These are phyloP conservation scores for Iris pallida DNA, from an alignment of 116 monocot genomes.

Conservation along the genomic window DNA sequence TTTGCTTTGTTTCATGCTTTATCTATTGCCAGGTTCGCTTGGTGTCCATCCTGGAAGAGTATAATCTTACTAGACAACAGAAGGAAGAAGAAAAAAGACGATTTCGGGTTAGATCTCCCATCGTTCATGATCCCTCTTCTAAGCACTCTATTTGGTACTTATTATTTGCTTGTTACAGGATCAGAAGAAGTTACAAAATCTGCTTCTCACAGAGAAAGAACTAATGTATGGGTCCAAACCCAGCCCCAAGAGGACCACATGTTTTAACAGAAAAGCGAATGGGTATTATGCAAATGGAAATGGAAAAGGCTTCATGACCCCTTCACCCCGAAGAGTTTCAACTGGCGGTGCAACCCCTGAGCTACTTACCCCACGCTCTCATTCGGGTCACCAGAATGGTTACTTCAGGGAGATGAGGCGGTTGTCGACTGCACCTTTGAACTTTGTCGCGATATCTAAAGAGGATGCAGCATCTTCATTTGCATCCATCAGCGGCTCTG, in stretches of 20 bases:
- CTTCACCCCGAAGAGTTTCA: slow-evolving; percentile 37
- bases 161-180: slow-evolving; percentile 38
- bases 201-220: slow-evolving; percentile 62
- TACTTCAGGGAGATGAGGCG: slow-evolving; percentile 65
- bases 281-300: slow-evolving; percentile 32
- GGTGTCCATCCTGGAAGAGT: slow-evolving; percentile 77
- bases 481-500: slow-evolving; percentile 49
- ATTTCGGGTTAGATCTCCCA: slow-evolving; percentile 28
- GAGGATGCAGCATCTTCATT: slow-evolving; percentile 65
- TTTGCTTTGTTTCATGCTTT: not conserved
- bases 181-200: slow-evolving; percentile 74
- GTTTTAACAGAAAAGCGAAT: slow-evolving; percentile 45
- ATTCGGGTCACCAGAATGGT: slow-evolving; percentile 61
- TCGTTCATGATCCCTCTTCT: not conserved
- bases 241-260: slow-evolving; percentile 52
- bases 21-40: slow-evolving; percentile 48
- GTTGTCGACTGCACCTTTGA: slow-evolving; percentile 45
- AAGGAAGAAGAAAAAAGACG: slow-evolving; percentile 87
- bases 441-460: slow-evolving; percentile 55
- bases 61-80: slow-evolving; percentile 57
- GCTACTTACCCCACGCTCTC: slow-evolving; percentile 74
- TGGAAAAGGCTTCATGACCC: slow-evolving; percentile 43
- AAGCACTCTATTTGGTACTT: not conserved
- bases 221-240: slow-evolving; percentile 58
- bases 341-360: slow-evolving; percentile 67